These are phyloP conservation scores for Microcyclospora pomicola DNA, from an alignment of 2,329 filamentous ascomycete species.

Conservation along the genomic window DNA sequence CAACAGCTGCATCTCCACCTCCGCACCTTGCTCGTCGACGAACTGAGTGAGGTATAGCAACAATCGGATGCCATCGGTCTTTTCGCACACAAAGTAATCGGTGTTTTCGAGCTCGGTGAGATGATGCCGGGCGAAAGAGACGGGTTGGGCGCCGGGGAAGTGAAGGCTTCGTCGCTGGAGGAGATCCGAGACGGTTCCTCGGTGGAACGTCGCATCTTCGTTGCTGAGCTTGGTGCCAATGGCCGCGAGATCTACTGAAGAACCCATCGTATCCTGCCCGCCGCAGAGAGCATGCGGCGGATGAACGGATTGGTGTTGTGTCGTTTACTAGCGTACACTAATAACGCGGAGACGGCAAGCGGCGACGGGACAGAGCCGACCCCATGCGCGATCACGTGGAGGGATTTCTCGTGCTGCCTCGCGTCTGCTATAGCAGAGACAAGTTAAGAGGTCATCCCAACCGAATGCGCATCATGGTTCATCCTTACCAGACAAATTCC, in stretches of 20 bases:
- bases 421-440: too few relatives aligned
- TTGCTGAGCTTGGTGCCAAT: constrained; percentile 10
- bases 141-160: constrained; percentile 88
- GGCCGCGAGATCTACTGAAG: constrained; percentile 15
- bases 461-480: too few relatives aligned
- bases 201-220: constrained; percentile 16
- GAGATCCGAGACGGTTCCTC: constrained; percentile 32
- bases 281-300: too few relatives aligned
- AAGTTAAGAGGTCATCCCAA: too few relatives aligned
- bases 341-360: too few relatives aligned
- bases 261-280: constrained; percentile 9
- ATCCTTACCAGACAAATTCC: too few relatives aligned
- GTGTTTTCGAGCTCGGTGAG: constrained; percentile 64
- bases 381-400: too few relatives aligned
- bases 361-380: too few relatives aligned
- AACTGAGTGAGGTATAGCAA: constrained; percentile 74
- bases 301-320: too few relatives aligned
- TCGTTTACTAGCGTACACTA: too few relatives aligned
- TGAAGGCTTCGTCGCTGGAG: constrained; percentile 53
- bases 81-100: constrained; percentile 97
- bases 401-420: too few relatives aligned
- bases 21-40: constrained; percentile 21
- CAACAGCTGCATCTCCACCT: constrained; percentile 63
- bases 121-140: constrained; percentile 76
- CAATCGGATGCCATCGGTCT: constrained; percentile 91